phyloP scores from a whole-genome alignment of 1,284 basidiomycete species.

The Malassezia psittaci region DNA sequence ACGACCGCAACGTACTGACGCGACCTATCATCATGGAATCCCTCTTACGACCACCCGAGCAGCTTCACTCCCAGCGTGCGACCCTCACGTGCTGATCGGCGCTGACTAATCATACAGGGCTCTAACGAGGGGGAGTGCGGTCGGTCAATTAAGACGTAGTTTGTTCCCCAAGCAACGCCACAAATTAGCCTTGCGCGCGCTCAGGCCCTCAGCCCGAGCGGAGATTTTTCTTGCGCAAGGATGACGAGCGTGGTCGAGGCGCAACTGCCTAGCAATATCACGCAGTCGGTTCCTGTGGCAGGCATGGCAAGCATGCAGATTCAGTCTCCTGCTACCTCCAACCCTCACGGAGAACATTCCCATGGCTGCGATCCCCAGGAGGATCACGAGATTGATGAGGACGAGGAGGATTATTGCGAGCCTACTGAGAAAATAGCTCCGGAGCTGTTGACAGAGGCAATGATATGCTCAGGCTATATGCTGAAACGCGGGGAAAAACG shows the following conservation, averaged over 20 bases:
- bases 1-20: neutral
- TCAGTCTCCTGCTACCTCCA: too few relatives aligned
- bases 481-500: constrained; percentile 92
- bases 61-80: too few relatives aligned
- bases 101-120: too few relatives aligned
- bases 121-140: too few relatives aligned
- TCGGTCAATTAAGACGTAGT: too few relatives aligned
- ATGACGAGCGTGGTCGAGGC: neutral
- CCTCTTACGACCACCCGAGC: neutral
- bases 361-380: neutral
- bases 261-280: neutral
- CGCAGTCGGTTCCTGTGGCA: neutral
- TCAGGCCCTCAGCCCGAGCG: neutral
- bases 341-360: too few relatives aligned
- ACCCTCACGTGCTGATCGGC: too few relatives aligned
- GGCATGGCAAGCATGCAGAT: too few relatives aligned
- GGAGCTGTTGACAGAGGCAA: constrained; percentile 56
- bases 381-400: constrained; percentile 55
- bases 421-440: constrained; percentile 46
- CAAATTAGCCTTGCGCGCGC: too few relatives aligned
- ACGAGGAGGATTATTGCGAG: constrained; percentile 64
- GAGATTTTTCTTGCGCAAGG: neutral
- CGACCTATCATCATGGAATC: constrained; percentile 9
- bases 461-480: constrained; percentile 80
- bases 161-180: too few relatives aligned